Evolutionary conservation across 306 rosid species (phyloP), one percentile per base, ranked within the genome.

Genomic region (Castanea mollissima): DNA sequence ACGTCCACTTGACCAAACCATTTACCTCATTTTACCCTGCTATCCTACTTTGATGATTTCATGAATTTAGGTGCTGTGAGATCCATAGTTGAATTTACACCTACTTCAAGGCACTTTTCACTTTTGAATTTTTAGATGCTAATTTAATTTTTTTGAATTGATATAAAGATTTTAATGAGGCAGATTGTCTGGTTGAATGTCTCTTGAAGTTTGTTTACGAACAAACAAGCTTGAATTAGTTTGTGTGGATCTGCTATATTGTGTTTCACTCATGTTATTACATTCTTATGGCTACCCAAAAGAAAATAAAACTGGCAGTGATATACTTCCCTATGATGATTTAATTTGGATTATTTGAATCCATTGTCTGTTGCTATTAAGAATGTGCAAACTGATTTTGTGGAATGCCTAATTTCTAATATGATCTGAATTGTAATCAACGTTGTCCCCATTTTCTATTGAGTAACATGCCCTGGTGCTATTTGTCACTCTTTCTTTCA

Each of bases 401-500:
- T 62, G 64, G 71, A 77, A 56, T 67, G 78, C 49, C 74, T 57
- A 69, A 21, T 13, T 80, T 71, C 76, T 14, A 68, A 77, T 55
- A 73, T 14, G 69, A 49, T 71, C 68, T 25, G 69, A 68, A 60
- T 71, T 81, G 57, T 76, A 68, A 19, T 54, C 55, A 23, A 13
- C 15, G 6, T 74, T 65, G 29, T 68, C 46, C 54, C 51, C 19
- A 25, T 80, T 34, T 20, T 69, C 46, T 70, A 41, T 29, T 14
- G 9, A 31, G 27, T 75, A 78, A 74, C 63, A 20, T 71, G 82
- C 74, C 21, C 51, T 62, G n/a, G 23, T 79, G 75, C 56, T 25
- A 63, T 73, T 0, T 27, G 57, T 55, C 51, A 59, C 41, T 76
- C 62, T 35, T 21, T 79, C 75, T 68, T 60, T 44, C 2, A 23